These are phyloP conservation scores for Hansenula anomala DNA, from an alignment of 1,139 yeast genomes.

Conservation along the genomic window DNA sequence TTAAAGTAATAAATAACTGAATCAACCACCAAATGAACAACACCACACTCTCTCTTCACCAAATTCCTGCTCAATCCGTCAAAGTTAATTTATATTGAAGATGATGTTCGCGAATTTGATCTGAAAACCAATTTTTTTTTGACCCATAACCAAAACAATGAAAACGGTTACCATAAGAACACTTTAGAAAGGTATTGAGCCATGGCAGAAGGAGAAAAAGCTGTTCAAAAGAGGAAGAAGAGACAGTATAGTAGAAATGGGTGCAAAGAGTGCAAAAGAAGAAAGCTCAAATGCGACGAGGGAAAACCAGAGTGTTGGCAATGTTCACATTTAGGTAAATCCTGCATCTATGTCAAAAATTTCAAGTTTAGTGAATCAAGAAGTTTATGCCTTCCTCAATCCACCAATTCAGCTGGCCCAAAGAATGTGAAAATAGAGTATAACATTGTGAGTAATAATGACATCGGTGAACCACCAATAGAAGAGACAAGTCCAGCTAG, in stretches of 20 bases:
- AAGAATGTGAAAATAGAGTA: not conserved
- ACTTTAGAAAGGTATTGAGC: slow-evolving; percentile 29
- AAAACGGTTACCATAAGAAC: too few relatives aligned
- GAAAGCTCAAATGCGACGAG: slow-evolving; percentile 61
- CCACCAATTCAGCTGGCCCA: not conserved
- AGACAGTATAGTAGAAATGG: slow-evolving; percentile 49
- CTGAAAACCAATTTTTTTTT: too few relatives aligned
- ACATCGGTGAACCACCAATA: not conserved
- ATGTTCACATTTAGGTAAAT: slow-evolving; percentile 44
- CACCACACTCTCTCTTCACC: too few relatives aligned
- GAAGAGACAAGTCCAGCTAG: not conserved
- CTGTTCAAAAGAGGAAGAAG: too few relatives aligned
- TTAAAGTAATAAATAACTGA: too few relatives aligned
- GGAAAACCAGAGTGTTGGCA: slow-evolving; percentile 51
- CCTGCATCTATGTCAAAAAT: slow-evolving; percentile 39
- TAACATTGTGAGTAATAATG: not conserved
- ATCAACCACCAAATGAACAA: too few relatives aligned
- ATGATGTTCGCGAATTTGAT: too few relatives aligned
- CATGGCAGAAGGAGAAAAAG: too few relatives aligned
- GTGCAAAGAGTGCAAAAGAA: slow-evolving; percentile 54
- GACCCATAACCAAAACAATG: too few relatives aligned
- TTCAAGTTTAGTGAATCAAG: slow-evolving; percentile 31
- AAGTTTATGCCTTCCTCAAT: slow-evolving; percentile 18
- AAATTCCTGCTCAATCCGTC: too few relatives aligned
- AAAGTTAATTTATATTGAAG: too few relatives aligned